Evolutionary conservation across 192 early-diverging fungal genomes (phyloP), one percentile per base, ranked within the genome.

Genomic region (Podila clonocystis): DNA sequence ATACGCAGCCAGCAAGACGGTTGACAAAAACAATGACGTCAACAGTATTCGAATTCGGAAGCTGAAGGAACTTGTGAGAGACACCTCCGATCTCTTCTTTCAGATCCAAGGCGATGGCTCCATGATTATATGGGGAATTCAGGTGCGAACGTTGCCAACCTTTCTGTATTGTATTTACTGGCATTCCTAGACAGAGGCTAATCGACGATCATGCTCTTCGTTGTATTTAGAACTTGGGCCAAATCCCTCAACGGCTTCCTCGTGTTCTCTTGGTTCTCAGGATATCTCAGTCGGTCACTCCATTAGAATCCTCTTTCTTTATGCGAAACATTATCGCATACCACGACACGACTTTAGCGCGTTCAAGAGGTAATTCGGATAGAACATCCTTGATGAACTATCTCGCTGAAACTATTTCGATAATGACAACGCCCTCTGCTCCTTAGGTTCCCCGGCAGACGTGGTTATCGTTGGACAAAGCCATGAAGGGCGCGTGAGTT

Each of bases 41-140:
- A 82, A 83, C 48, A 78, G 82, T 31, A 65, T 69, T 63, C 77
- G 74, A 11, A 31, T 89, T 38, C 67, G 87, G 38, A 89, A 84
- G 62, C 65, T 95, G 41, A 80, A 82, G 52, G 90, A 92, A 34
- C 70, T 91, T 22, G 61, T 92, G 26, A 86, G 85, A 58, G 94
- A 95, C 33, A 93, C 92, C 30, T 89, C 94, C 0, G 94, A 95
- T 69, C 83, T 95, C 38, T 82, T 95, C 20, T 94, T 95, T 72
- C 91, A 92, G 62, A 74, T 95, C 28, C 85, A 88, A 63, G 60
- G 76, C 29, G 91, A 94, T 70, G 94, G 94, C 3, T 87, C 91
- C 3, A 83, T 95, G 73, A 82, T 89, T 19, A 87, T 95, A 28
- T 96, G 94, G 94, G 94, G 93, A 9, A 78, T 96, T 29, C 90